phyloP scores from a whole-genome alignment of 305 asterid species.

The Fraxinus angustifolia region DNA sequence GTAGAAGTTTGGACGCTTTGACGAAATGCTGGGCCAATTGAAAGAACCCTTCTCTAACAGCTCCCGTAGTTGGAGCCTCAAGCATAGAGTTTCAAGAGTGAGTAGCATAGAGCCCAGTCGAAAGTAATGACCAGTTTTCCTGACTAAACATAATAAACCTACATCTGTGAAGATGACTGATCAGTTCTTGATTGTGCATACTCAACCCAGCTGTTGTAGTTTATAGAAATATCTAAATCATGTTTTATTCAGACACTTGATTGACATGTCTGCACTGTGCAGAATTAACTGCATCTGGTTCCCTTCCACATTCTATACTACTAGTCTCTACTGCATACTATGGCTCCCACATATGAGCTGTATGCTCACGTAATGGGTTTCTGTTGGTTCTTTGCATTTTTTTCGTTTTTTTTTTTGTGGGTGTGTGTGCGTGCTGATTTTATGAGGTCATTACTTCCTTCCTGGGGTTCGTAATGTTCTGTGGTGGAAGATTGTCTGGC shows the following conservation, averaged over 20 bases:
- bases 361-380: neutral
- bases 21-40: neutral
- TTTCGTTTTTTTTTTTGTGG: neutral
- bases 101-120: neutral
- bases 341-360: neutral
- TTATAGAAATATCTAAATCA: neutral
- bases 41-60: neutral
- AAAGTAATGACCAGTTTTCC: neutral
- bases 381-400: neutral
- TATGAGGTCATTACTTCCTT: neutral
- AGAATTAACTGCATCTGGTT: neutral
- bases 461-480: neutral
- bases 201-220: neutral
- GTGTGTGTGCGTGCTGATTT: neutral
- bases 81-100: neutral
- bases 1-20: neutral
- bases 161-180: neutral
- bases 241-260: neutral
- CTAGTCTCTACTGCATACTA: neutral
- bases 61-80: neutral
- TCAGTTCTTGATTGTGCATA: neutral
- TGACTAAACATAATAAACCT: neutral
- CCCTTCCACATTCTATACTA: neutral
- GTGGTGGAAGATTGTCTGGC: neutral
- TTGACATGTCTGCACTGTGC: neutral